Evolutionary conservation across 1,284 basidiomycete species (phyloP).

Genomic region (Golubevia pallescens): DNA sequence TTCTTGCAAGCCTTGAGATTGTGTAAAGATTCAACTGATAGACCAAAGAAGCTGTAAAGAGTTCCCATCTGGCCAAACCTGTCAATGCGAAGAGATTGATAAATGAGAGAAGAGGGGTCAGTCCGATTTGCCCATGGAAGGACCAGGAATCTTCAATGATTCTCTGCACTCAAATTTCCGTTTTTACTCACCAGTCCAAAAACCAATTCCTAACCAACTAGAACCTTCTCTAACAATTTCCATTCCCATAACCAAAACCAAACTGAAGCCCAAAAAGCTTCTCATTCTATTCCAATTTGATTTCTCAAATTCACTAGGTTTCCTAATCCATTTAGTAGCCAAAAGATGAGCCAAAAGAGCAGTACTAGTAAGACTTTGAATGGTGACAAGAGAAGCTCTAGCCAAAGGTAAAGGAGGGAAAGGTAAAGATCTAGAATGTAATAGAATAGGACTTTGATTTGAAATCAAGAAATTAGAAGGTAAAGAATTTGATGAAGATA

Average conservation of each 20-base stretch:
- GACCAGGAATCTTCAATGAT: not conserved
- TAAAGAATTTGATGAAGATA: no score
- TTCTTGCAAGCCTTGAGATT: constrained; percentile 52
- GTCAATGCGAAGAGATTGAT: not conserved
- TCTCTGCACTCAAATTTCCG: not conserved
- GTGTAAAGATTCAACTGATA: constrained; percentile 52
- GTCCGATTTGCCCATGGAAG: no score
- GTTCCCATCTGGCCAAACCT: constrained; percentile 36
- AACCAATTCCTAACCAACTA: constrained; percentile 17
- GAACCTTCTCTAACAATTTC: constrained; percentile 27
- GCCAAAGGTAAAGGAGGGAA: no score
- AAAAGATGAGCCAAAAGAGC: constrained; percentile 41
- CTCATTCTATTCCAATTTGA: constrained; percentile 43
- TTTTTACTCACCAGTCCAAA: constrained; percentile 24
- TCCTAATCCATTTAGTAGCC: constrained; percentile 35
- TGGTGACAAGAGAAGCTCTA: constrained; percentile 28
- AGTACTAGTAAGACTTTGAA: constrained; percentile 42
- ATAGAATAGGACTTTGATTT: no score
- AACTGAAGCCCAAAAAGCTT: constrained; percentile 42
- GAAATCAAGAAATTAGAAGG: no score
- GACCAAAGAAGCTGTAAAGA: constrained; percentile 27
- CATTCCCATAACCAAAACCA: constrained; percentile 21
- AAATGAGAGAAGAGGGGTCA: not conserved
- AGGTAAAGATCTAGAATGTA: no score
- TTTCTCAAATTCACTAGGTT: constrained; percentile 28